Evolutionary conservation across 2,329 filamentous ascomycete species (phyloP), one percentile per base, ranked within the genome.

Genomic region (Mariannaea elegans): DNA sequence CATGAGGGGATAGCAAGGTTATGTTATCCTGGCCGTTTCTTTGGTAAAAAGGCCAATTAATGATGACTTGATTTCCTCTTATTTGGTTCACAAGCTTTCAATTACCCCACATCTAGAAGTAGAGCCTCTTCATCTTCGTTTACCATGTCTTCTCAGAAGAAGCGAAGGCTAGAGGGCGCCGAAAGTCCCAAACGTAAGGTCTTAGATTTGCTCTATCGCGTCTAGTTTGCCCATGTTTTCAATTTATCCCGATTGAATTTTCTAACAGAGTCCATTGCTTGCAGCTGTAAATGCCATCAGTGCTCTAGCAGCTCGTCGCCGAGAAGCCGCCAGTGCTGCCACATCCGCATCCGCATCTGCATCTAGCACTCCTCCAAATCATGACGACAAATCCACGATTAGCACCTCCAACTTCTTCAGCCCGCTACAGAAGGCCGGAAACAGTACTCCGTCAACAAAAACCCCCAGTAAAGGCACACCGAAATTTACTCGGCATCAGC

Each of bases 271-370:
- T 14, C 24, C 24, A 27, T 19, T n/a, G n/a, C n/a, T 14, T 24
- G 63, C 64, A 56, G 64, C 71, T 3, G 68, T 72, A 56, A 77
- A 73, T 38, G 76, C 76, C n/a, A 63, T 77, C n/a, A 77, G 74
- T 60, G 76, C 76, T 6, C 63, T 78, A 18, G 73, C 76, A 31
- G 76, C 76, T 59, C 71, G 75, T 13, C 71, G 75, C 27, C 73
- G 69, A 49, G 68, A 65, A 46, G 63, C 62, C 10, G 58, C 62
- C 27, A 62, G 50, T 10, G 51, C 63, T 14, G 36, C 65, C 31
- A 45, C 63, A 13, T 44, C 57, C 44, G 18, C 60, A 50, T 34
- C 65, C 31, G 47, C 63, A 13, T 44, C 57, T 41, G 18, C 60
- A 50, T 34, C 39, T 9, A 49, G 62, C 23, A n/a, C 55, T 23